Conservation (phyloP, 2,329 filamentous ascomycete genomes). For the Penicillium capsulatum region DNA sequence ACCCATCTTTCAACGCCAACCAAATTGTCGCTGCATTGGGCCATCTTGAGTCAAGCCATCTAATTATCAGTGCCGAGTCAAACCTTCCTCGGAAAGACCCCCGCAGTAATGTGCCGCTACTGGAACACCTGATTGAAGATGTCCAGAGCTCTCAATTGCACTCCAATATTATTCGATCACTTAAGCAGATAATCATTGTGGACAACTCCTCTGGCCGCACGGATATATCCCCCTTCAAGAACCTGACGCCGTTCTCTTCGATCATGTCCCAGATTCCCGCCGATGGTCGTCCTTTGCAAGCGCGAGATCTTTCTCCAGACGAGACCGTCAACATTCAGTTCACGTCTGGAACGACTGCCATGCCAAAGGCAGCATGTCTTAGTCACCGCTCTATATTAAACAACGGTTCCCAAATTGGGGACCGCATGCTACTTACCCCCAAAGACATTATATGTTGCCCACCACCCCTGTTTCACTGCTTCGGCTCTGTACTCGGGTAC, state of each 20-base stretch:
- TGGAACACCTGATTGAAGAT: conserved; percentile 52
- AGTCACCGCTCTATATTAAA: conserved; percentile 84
- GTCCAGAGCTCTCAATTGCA: conserved; percentile 44
- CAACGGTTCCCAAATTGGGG: conserved; percentile 79
- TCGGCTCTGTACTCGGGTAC: conserved; percentile 87
- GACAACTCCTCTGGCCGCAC: conserved; percentile 66
- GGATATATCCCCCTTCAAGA: conserved; percentile 41
- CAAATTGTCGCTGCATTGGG: conserved; percentile 75
- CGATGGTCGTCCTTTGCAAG: conserved; percentile 41
- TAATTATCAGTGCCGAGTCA: conserved; percentile 83
- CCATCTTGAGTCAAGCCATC: conserved; percentile 67
- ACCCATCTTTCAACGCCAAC: conserved; percentile 76
- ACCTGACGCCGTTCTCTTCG: conserved; percentile 48
- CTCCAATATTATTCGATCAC: conserved; percentile 61
- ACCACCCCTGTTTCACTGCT: conserved; percentile 64
- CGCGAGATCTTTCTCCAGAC: conserved; percentile 50
- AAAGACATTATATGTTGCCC: conserved; percentile 65
- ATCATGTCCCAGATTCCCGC: conserved; percentile 42
- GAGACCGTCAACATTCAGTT: conserved; percentile 95
- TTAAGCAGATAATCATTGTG: conserved; percentile 69
- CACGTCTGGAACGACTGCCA: conserved; percentile 88
- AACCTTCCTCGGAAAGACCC: conserved; percentile 67
- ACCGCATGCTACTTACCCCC: conserved; percentile 74
- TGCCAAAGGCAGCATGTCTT: conserved; percentile 87
- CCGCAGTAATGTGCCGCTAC: conserved; percentile 55